These are phyloP conservation scores for Nematocida displodere DNA, from an alignment of 371 early-diverging fungal species.

Conservation along the genomic window DNA sequence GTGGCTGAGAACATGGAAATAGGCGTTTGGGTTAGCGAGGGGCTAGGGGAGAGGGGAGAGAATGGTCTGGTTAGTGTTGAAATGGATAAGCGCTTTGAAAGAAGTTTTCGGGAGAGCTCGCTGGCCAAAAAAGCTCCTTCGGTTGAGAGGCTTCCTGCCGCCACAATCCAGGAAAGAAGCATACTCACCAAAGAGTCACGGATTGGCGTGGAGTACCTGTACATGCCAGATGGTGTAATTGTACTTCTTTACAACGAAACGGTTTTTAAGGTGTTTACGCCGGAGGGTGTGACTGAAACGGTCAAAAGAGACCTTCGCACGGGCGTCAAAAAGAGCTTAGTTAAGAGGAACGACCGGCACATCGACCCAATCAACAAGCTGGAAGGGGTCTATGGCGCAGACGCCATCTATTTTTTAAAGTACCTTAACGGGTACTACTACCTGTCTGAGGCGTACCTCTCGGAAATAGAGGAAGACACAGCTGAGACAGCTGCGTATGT, in stretches of 20 bases:
- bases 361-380: not conserved
- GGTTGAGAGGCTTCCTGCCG: not conserved
- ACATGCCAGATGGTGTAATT: not conserved
- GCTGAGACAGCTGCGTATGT: not conserved
- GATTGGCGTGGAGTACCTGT: constrained; percentile 32
- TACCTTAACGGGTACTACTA: not conserved
- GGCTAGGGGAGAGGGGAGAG: not conserved
- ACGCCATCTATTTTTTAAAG: constrained; percentile 5
- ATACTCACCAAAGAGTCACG: constrained; percentile 1
- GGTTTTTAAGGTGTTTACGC: not conserved
- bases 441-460: constrained; percentile 23
- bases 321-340: not conserved
- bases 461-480: constrained; percentile 5
- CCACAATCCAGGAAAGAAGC: not conserved
- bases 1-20: no score
- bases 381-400: not conserved
- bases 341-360: not conserved
- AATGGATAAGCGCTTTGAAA: no score
- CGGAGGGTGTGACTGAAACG: not conserved
- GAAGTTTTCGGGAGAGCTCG: no score
- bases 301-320: not conserved
- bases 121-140: no score
- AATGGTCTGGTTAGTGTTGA: no score
- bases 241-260: constrained; percentile 36
- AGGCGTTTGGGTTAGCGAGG: not conserved